Percentiles rank a stretch among this genome's conserved stretches.
Conservation (phyloP, 2,329 filamentous ascomycete genomes). For the Aspergillus sp. region DNA sequence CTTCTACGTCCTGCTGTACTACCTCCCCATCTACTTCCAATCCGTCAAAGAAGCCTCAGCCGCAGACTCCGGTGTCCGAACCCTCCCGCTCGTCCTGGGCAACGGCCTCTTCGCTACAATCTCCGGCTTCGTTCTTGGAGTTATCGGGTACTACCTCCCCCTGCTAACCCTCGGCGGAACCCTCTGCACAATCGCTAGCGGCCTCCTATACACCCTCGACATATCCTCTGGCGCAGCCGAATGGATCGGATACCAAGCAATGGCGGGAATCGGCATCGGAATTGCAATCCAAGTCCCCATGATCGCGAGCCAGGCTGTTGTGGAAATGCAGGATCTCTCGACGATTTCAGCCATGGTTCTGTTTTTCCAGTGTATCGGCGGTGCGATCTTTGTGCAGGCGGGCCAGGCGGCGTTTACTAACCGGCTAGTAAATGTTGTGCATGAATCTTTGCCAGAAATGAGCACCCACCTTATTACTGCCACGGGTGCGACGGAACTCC, state of each 20-base stretch:
- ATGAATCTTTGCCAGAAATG: too few species aligned
- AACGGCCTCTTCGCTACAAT: too few species aligned
- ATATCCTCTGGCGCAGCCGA: too few species aligned
- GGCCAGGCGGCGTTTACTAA: neutral
- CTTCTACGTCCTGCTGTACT: slow-evolving; percentile 12
- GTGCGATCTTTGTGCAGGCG: neutral
- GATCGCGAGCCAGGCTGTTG: slow-evolving; percentile 2
- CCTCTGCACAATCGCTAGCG: too few species aligned
- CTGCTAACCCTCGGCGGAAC: too few species aligned
- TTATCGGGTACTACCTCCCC: too few species aligned
- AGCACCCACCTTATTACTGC: too few species aligned
- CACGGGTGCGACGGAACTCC: too few species aligned
- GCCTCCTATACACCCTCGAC: too few species aligned
- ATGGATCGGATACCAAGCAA: slow-evolving; percentile 5
- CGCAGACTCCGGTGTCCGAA: slow-evolving; percentile 5
- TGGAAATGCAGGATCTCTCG: neutral
- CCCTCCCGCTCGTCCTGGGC: slow-evolving; percentile 1
- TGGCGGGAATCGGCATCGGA: slow-evolving; percentile 1
- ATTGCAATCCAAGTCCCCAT: neutral
- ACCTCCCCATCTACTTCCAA: slow-evolving; percentile 19
- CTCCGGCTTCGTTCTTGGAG: too few species aligned
- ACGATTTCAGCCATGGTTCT: neutral
- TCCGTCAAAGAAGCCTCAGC: slow-evolving; percentile 14
- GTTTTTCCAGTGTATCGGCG: slow-evolving; percentile 7
- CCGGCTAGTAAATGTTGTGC: too few species aligned